Percentiles rank a stretch among this genome's conserved stretches.
These are phyloP conservation scores for Cladosporium oxysporum DNA, from an alignment of 2,329 filamentous ascomycete species.

Conservation along the genomic window DNA sequence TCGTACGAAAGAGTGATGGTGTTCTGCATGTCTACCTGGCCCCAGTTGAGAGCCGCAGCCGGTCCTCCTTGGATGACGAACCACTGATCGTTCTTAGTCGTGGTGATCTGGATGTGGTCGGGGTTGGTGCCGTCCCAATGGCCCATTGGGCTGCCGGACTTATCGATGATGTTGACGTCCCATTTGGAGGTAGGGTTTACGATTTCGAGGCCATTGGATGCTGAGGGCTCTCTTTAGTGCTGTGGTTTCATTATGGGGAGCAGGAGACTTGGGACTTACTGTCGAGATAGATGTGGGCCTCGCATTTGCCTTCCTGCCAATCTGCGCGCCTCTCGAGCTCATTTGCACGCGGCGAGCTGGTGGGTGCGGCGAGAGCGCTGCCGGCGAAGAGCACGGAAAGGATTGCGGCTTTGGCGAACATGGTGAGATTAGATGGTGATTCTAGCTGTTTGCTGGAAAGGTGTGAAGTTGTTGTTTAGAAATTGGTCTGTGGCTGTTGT, in stretches of 20 bases:
- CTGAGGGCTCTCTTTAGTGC: background rate
- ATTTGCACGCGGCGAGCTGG: background rate
- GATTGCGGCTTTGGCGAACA: background rate
- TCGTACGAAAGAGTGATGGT: background rate
- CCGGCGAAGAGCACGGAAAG: background rate
- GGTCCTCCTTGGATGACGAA: slow-evolving; percentile 1
- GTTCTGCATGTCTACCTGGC: background rate
- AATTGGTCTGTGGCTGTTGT: background rate
- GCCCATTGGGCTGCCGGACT: background rate
- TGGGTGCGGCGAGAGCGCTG: background rate
- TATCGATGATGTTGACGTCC: slow-evolving; percentile 3
- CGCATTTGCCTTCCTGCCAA: background rate
- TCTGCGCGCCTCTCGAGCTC: background rate
- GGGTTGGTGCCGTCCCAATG: slow-evolving; percentile 9
- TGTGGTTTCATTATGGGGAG: no score
- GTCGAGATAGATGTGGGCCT: background rate
- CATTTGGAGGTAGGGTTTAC: background rate
- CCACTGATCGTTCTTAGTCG: background rate
- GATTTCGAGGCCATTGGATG: background rate
- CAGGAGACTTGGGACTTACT: background rate
- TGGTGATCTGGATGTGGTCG: background rate
- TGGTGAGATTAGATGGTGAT: background rate
- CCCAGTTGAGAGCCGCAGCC: background rate
- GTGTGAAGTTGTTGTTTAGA: background rate
- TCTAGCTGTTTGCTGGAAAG: background rate